These are phyloP conservation scores for Sarcocystis neurona DNA, from an alignment of 169 alveolate species.

Conservation along the genomic window DNA sequence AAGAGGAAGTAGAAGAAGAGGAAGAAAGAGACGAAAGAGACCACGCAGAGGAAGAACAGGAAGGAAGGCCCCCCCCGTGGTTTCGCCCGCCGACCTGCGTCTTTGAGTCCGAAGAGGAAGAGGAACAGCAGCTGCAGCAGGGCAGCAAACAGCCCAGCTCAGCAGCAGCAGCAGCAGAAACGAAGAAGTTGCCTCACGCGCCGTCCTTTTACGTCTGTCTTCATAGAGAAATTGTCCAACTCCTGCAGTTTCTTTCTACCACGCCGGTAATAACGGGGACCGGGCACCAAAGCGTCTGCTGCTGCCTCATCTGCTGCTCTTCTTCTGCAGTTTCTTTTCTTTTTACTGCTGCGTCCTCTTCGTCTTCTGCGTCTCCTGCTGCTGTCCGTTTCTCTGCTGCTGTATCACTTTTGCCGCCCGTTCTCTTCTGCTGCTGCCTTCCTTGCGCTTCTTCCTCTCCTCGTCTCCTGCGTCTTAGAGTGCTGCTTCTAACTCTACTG, in stretches of 20 bases:
- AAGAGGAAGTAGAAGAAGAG: neutral
- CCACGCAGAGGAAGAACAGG: neutral
- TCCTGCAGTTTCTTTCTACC: neutral
- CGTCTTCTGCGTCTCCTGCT: no score
- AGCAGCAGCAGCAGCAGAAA: neutral
- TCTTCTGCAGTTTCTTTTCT: no score
- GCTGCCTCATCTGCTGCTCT: no score
- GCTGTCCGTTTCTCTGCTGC: no score
- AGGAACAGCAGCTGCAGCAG: neutral
- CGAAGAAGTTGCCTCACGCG: neutral
- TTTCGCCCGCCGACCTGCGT: neutral
- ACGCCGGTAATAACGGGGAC: neutral
- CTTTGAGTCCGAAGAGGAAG: neutral
- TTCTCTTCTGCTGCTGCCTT: no score
- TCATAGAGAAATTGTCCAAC: neutral
- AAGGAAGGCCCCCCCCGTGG: neutral
- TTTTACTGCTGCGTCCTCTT: no score
- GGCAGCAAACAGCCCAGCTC: neutral
- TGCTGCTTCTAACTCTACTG: no score
- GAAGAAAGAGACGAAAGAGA: neutral
- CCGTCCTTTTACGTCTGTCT: conserved; percentile 29
- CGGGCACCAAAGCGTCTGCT: no score
- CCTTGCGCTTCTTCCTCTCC: no score
- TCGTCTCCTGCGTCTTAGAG: no score
- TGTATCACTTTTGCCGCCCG: no score